phyloP scores from a whole-genome alignment of 2,329 filamentous ascomycete species.

The Trichoderma sp. region DNA sequence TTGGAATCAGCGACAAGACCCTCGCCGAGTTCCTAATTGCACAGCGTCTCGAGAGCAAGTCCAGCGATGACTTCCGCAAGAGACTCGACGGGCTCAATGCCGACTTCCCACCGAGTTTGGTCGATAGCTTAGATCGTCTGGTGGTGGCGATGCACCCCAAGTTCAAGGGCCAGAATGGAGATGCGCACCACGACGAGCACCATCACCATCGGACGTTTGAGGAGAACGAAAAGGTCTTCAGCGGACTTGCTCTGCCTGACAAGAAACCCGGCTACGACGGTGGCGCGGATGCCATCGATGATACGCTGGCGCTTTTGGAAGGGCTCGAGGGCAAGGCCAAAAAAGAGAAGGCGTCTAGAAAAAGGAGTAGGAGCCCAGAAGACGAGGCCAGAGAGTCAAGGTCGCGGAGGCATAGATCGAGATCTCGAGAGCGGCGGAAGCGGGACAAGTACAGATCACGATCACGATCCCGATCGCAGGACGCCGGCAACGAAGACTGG shows the following conservation, averaged over 20 bases:
- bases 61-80: conserved; percentile 69
- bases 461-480: conserved; percentile 41
- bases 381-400: conserved; percentile 44
- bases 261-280: conserved; percentile 47
- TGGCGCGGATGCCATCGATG: conserved; percentile 71
- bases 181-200: conserved; percentile 39
- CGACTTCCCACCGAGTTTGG: conserved; percentile 78
- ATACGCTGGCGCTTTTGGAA: conserved; percentile 90
- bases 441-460: conserved; percentile 32
- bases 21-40: conserved; percentile 95
- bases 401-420: conserved; percentile 39
- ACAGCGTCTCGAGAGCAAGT: conserved; percentile 73
- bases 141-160: conserved; percentile 88
- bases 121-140: conserved; percentile 87
- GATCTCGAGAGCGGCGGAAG: conserved; percentile 41
- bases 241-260: conserved; percentile 83
- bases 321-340: conserved; percentile 68
- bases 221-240: conserved; percentile 84
- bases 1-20: conserved; percentile 89
- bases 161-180: conserved; percentile 60
- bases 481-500: conserved; percentile 46
- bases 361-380: conserved; percentile 58
- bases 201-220: conserved; percentile 48
- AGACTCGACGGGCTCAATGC: conserved; percentile 73
- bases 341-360: conserved; percentile 48